A percentile compares a stretch with the other conserved stretches of the same genome.
phyloP scores from a whole-genome alignment of 2,329 filamentous ascomycete species.

The Nothomitra cinnamomea region DNA sequence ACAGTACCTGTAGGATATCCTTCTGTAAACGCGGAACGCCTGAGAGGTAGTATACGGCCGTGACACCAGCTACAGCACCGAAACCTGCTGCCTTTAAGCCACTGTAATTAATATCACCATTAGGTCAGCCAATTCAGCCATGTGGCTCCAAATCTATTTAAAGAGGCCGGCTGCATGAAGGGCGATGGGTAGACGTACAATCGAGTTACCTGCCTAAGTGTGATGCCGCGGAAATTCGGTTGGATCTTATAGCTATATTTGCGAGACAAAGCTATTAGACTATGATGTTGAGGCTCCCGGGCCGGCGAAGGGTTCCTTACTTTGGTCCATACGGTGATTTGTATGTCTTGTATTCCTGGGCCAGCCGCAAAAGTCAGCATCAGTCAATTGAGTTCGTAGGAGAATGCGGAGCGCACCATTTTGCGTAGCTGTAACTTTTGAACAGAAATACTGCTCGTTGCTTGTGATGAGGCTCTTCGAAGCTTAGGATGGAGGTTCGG shows the following conservation, averaged over 20 bases:
- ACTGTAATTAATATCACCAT: constrained; percentile 20
- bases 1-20: constrained; percentile 40
- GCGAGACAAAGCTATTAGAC: constrained; percentile 11
- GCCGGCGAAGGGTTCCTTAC: constrained; percentile 27
- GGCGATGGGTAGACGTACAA: constrained; percentile 29
- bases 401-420: too few relatives aligned
- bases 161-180: neutral
- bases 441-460: too few relatives aligned
- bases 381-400: too few relatives aligned
- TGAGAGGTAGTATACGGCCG: constrained; percentile 43
- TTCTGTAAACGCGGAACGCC: constrained; percentile 42
- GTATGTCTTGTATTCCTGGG: constrained; percentile 24
- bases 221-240: constrained; percentile 37
- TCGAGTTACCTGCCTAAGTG: constrained; percentile 28
- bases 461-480: too few relatives aligned
- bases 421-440: too few relatives aligned
- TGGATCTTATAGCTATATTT: constrained; percentile 41
- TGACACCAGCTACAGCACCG: constrained; percentile 36
- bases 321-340: constrained; percentile 49
- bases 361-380: too few relatives aligned
- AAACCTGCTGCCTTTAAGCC: constrained; percentile 35
- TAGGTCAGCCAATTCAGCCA: constrained; percentile 3
- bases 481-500: too few relatives aligned
- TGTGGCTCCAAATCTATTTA: neutral
- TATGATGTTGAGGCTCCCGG: too few relatives aligned